These are phyloP conservation scores for Globisporangium recalcitrans DNA, from an alignment of 352 stramenopile species.

Conservation along the genomic window DNA sequence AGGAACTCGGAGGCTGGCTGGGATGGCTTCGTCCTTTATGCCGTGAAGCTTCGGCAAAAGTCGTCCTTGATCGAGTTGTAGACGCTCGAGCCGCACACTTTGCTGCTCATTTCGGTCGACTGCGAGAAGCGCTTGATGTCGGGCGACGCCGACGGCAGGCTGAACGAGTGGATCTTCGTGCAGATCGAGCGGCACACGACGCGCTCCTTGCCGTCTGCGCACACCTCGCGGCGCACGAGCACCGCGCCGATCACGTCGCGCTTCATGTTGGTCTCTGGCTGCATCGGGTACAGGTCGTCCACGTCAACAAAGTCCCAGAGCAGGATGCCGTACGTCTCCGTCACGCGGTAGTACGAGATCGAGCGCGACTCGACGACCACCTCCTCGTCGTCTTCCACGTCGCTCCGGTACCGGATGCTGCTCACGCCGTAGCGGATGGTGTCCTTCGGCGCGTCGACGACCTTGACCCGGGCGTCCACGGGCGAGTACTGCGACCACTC, in stretches of 20 bases:
- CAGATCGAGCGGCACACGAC: conserved; percentile 54
- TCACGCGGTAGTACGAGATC: conserved; percentile 27
- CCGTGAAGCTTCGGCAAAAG: conserved; percentile 8
- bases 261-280: conserved; percentile 20
- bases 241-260: conserved; percentile 29
- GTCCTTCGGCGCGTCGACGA: conserved; percentile 31
- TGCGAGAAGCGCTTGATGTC: conserved; percentile 25
- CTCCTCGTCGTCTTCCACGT: conserved; percentile 14
- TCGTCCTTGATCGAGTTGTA: conserved; percentile 41
- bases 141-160: conserved; percentile 7
- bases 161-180: conserved; percentile 50
- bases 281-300: conserved; percentile 28
- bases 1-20: neutral
- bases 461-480: conserved; percentile 21
- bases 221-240: conserved; percentile 36
- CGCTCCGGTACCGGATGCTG: conserved; percentile 27
- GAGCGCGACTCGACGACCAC: conserved; percentile 28
- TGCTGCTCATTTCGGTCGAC: conserved; percentile 21
- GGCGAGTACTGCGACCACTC: conserved; percentile 42
- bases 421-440: conserved; percentile 46
- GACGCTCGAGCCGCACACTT: conserved; percentile 33
- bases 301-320: conserved; percentile 35
- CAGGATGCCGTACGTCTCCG: conserved; percentile 22
- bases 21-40: neutral
- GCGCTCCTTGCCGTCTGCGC: conserved; percentile 38